Percentiles rank a stretch among this genome's conserved stretches.
Conservation (phyloP, 768 basidiomycete genomes). For the Xerocomus potaroensis region DNA sequence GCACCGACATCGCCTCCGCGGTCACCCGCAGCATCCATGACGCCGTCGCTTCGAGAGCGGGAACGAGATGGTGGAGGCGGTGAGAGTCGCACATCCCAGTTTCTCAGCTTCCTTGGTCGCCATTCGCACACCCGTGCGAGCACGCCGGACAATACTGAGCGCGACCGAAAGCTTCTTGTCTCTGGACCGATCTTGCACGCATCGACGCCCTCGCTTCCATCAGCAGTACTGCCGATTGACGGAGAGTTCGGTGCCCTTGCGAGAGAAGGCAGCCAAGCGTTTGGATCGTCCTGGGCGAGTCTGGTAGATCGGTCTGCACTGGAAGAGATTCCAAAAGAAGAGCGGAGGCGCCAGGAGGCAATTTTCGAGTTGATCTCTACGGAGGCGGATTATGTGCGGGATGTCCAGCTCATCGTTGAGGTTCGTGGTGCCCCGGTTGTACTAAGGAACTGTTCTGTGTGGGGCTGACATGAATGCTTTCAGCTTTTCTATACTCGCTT, state of each 20-base stretch:
- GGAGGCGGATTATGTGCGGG: slow-evolving; percentile 85
- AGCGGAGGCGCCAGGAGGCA: slow-evolving; percentile 88
- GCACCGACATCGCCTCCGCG: slow-evolving; percentile 39
- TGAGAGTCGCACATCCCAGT: slow-evolving; percentile 40
- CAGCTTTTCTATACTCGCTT: slow-evolving; percentile 86
- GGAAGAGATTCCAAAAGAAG: slow-evolving; percentile 70
- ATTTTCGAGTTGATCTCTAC: slow-evolving; percentile 95
- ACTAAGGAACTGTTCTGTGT: not conserved
- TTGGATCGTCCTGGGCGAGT: slow-evolving; percentile 86
- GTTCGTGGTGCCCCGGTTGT: slow-evolving; percentile 37
- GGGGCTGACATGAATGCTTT: not conserved
- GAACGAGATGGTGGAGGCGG: slow-evolving; percentile 17
- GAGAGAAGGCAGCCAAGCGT: slow-evolving; percentile 54
- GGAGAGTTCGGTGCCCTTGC: slow-evolving; percentile 14
- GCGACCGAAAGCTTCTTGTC: slow-evolving; percentile 49
- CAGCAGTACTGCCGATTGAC: not conserved
- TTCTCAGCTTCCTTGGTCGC: slow-evolving; percentile 63
- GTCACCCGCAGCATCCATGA: slow-evolving; percentile 31
- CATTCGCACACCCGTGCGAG: slow-evolving; percentile 30
- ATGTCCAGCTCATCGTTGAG: slow-evolving; percentile 89
- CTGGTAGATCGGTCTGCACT: slow-evolving; percentile 81
- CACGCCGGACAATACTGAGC: slow-evolving; percentile 46
- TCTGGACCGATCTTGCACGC: slow-evolving; percentile 60
- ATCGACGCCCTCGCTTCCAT: slow-evolving; percentile 18
- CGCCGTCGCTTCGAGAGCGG: slow-evolving; percentile 28